Percentiles rank a stretch among this genome's conserved stretches.
These are phyloP conservation scores for Tanacetum coccineum DNA, from an alignment of 129 eudicot species.

Conservation along the genomic window DNA sequence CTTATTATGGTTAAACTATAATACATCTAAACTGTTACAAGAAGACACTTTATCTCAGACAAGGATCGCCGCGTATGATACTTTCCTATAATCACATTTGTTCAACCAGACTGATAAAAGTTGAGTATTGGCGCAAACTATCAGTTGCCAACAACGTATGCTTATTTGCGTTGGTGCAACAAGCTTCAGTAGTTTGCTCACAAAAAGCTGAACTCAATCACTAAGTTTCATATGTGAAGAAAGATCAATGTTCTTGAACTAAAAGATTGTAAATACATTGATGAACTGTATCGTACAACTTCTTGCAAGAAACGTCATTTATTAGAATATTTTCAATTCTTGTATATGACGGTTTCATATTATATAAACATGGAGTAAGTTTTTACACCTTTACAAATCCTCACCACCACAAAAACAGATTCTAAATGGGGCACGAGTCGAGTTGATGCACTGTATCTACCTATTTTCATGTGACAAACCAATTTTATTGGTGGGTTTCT, in stretches of 20 bases:
- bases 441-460: conserved; percentile 19
- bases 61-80: no score
- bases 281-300: conserved; percentile 10
- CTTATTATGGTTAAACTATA: no score
- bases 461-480: conserved; percentile 28
- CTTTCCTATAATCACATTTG: no score
- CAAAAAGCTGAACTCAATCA: no score
- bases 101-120: no score
- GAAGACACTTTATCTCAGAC: no score
- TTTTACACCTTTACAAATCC: conserved; percentile 23
- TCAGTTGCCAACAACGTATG: no score
- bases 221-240: background rate
- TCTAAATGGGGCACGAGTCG: conserved; percentile 18
- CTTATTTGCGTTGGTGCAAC: no score
- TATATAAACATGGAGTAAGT: conserved; percentile 17
- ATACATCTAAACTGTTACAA: no score
- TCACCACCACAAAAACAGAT: conserved; percentile 16
- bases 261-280: conserved; percentile 2
- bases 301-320: conserved; percentile 16
- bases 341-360: conserved; percentile 14
- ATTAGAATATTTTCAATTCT: conserved; percentile 24
- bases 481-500: conserved; percentile 11
- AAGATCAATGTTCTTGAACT: background rate
- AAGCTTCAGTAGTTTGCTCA: no score
- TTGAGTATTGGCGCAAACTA: no score